Conservation (phyloP, 805 yeast genomes). For the Ogataea pilisensis region DNA sequence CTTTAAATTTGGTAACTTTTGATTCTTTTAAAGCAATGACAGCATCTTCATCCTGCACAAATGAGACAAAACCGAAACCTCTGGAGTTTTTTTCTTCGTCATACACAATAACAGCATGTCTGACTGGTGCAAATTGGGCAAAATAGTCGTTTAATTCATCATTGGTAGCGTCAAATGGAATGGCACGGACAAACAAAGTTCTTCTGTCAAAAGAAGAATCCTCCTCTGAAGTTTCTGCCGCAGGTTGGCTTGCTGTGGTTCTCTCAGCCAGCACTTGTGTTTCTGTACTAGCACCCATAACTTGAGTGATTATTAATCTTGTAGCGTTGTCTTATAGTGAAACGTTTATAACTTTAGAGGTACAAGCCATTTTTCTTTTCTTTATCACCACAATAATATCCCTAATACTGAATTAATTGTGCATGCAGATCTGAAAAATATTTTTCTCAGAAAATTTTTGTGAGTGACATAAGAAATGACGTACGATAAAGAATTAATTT, state of each 20-base stretch:
- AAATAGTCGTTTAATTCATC: slow-evolving; percentile 82
- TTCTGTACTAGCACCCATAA: neutral
- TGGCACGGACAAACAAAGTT: slow-evolving; percentile 80
- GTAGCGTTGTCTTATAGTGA: neutral
- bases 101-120: slow-evolving; percentile 87
- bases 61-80: slow-evolving; percentile 96
- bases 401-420: no score
- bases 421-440: neutral
- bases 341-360: no score
- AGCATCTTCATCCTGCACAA: slow-evolving; percentile 82
- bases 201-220: slow-evolving; percentile 43
- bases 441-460: neutral
- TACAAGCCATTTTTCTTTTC: no score
- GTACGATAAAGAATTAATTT: no score
- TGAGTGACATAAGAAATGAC: neutral
- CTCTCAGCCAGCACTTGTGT: neutral
- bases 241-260: neutral
- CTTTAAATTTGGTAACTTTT: slow-evolving; percentile 61
- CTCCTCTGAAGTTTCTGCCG: neutral
- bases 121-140: slow-evolving; percentile 90
- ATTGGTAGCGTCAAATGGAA: slow-evolving; percentile 76
- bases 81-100: slow-evolving; percentile 74
- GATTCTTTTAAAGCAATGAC: slow-evolving; percentile 65
- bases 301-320: neutral
- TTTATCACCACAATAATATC: no score